These are phyloP conservation scores for Knoxdaviesia capensis DNA, from an alignment of 2,329 filamentous ascomycete genomes.

Conservation along the genomic window DNA sequence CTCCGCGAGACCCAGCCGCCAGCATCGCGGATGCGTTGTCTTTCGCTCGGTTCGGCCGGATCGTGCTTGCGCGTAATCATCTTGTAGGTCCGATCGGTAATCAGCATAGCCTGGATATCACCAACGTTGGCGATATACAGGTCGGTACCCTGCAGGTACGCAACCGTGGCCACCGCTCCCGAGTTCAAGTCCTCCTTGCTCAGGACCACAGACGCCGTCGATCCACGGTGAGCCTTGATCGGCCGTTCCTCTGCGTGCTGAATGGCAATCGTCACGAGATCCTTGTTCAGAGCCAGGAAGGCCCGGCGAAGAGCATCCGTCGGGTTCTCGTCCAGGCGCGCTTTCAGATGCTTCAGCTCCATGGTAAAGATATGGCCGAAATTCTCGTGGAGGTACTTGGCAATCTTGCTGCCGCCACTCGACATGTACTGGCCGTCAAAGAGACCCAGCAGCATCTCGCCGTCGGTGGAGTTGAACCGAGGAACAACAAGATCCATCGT, in stretches of 20 bases:
- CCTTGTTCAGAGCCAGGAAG: conserved; percentile 83
- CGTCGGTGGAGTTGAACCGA: conserved; percentile 72
- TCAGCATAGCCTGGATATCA: conserved; percentile 86
- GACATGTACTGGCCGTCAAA: conserved; percentile 89
- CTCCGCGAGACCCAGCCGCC: conserved; percentile 92
- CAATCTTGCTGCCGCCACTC: conserved; percentile 81
- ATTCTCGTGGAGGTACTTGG: conserved; percentile 91
- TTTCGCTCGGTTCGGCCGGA: conserved; percentile 66
- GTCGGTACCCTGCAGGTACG: conserved; percentile 77
- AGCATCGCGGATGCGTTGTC: conserved; percentile 78
- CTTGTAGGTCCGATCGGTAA: conserved; percentile 67
- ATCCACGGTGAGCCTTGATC: conserved; percentile 46
- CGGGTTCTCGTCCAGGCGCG: conserved; percentile 49
- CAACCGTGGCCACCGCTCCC: conserved; percentile 77
- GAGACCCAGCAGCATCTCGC: conserved; percentile 79
- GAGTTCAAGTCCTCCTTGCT: conserved; percentile 78
- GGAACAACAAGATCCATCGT: conserved; percentile 92
- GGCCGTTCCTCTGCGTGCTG: conserved; percentile 61
- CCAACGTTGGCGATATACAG: conserved; percentile 91
- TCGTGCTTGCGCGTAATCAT: conserved; percentile 85
- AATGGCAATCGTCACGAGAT: conserved; percentile 67
- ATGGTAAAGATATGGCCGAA: conserved; percentile 69
- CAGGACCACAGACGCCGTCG: conserved; percentile 53
- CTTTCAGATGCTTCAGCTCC: conserved; percentile 58
- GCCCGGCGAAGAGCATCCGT: conserved; percentile 68